These are phyloP conservation scores for Nicotiana otophora DNA, from an alignment of 257 asterid genomes.

Conservation along the genomic window DNA sequence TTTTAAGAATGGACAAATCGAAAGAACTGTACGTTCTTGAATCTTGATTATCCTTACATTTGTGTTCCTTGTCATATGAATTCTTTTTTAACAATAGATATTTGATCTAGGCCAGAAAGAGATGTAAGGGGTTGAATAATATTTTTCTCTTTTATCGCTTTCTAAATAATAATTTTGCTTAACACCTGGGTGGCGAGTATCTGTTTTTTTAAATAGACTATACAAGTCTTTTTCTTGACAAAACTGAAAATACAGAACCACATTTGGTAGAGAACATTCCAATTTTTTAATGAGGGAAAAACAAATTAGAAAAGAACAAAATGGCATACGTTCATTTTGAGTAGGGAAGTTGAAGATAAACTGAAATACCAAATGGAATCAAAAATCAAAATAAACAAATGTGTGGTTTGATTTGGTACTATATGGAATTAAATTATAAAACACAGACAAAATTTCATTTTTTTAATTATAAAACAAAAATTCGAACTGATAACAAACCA, in stretches of 20 bases:
- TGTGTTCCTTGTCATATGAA: background rate
- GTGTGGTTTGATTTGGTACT: background rate
- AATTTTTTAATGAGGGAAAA: background rate
- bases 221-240: background rate
- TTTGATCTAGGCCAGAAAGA: background rate
- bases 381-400: background rate
- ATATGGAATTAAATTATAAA: no score
- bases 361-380: background rate
- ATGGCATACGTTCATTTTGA: background rate
- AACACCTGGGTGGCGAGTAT: background rate
- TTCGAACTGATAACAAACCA: no score
- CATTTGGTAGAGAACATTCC: background rate
- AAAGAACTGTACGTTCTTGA: background rate
- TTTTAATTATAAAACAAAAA: no score
- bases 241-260: background rate
- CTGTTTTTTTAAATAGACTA: background rate
- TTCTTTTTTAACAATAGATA: background rate
- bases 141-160: background rate
- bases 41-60: background rate
- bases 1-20: background rate
- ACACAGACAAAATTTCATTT: no score
- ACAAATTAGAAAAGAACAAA: background rate
- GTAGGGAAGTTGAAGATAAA: background rate
- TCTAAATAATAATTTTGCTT: background rate
- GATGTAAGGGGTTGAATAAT: background rate